Conservation (phyloP, 306 rosid genomes). For the Delonix regia region DNA sequence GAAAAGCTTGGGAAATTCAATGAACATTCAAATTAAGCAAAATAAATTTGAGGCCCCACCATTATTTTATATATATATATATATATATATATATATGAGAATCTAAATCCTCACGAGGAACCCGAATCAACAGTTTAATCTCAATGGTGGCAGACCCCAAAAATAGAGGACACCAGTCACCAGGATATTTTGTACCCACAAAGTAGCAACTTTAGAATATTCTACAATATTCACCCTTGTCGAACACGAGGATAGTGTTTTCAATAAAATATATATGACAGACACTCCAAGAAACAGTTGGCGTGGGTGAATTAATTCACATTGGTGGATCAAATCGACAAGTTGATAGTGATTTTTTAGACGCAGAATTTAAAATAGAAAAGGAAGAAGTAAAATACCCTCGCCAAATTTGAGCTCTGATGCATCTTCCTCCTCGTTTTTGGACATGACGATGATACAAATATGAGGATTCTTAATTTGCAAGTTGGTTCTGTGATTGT, state of each 20-base stretch:
- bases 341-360: not conserved
- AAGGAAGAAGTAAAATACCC: slow-evolving; percentile 7
- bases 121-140: not conserved
- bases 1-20: not conserved
- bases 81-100: not conserved
- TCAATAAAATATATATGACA: not conserved
- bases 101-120: not conserved
- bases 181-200: not conserved
- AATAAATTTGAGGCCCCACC: not conserved
- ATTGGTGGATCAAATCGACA: not conserved
- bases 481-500: not conserved
- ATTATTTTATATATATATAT: not conserved
- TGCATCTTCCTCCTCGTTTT: slow-evolving; percentile 36
- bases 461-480: not conserved
- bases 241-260: not conserved
- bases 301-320: not conserved
- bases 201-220: not conserved
- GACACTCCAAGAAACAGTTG: not conserved
- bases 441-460: not conserved
- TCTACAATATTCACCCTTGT: not conserved
- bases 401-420: slow-evolving; percentile 43
- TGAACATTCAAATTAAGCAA: not conserved
- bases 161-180: not conserved
- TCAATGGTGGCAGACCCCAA: not conserved
- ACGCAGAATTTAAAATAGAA: not conserved